phyloP scores from a whole-genome alignment of 2,329 filamentous ascomycete species.

The Rhytidhysteron rufulum region DNA sequence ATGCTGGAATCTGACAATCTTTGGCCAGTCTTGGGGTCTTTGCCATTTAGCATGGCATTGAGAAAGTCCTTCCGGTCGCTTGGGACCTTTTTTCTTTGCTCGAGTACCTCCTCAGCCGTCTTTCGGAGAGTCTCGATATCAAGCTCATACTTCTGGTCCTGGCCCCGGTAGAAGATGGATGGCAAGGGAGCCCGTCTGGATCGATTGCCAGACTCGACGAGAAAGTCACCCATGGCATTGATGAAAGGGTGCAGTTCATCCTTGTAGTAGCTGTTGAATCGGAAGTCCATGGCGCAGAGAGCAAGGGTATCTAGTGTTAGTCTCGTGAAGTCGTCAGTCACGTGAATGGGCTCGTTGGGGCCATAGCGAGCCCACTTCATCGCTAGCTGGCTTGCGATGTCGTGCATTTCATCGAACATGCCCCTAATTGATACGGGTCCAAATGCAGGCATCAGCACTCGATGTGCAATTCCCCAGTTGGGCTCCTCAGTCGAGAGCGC shows the following conservation, averaged over 20 bases:
- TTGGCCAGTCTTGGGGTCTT: conserved; percentile 60
- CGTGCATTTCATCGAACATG: conserved; percentile 60
- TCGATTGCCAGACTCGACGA: conserved; percentile 32
- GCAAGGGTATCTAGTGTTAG: conserved; percentile 37
- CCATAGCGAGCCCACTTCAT: conserved; percentile 64
- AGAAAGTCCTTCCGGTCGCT: conserved; percentile 59
- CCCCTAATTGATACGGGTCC: conserved; percentile 63
- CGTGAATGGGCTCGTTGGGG: conserved; percentile 26
- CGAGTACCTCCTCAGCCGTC: conserved; percentile 56
- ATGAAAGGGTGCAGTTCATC: conserved; percentile 35
- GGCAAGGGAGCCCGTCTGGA: conserved; percentile 25
- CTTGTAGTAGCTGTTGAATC: conserved; percentile 40
- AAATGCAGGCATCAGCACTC: conserved; percentile 65
- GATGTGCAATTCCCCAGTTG: conserved; percentile 56
- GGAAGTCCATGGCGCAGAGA: conserved; percentile 38
- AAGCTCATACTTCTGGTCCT: conserved; percentile 48
- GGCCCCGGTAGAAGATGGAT: conserved; percentile 32
- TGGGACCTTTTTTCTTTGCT: conserved; percentile 52
- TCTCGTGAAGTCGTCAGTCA: conserved; percentile 37
- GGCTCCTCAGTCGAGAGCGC: conserved; percentile 35
- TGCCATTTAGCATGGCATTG: conserved; percentile 55
- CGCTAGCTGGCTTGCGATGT: conserved; percentile 62
- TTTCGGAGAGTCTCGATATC: conserved; percentile 53
- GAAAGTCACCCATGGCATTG: conserved; percentile 35
- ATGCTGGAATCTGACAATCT: conserved; percentile 57